These are phyloP conservation scores for Ilex asprella DNA, from an alignment of 257 asterid genomes.

Conservation along the genomic window DNA sequence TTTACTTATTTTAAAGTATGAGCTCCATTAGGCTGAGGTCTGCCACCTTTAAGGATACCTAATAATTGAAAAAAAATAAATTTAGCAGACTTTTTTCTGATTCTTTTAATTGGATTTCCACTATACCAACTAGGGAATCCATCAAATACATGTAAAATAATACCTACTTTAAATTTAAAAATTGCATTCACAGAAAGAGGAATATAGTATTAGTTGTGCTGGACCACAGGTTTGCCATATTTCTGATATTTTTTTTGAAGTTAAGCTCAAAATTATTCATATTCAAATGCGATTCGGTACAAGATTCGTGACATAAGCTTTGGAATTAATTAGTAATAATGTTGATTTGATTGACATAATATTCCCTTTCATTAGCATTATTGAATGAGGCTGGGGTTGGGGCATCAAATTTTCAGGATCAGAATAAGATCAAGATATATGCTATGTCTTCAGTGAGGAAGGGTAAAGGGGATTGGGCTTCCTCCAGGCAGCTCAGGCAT, in stretches of 20 bases:
- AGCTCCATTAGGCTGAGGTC: conserved; percentile 8
- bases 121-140: conserved; percentile 18
- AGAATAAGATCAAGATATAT: too few species aligned
- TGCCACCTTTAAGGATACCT: conserved; percentile 33
- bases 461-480: too few species aligned
- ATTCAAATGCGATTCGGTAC: not conserved
- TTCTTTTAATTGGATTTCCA: conserved; percentile 48
- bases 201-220: not conserved
- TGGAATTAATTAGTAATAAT: conserved; percentile 36
- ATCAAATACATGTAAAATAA: not conserved
- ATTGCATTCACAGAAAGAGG: not conserved
- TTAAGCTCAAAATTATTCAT: conserved; percentile 13
- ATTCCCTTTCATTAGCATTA: too few species aligned
- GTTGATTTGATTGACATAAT: conserved; percentile 20
- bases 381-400: too few species aligned
- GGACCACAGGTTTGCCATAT: not conserved
- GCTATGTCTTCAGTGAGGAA: too few species aligned
- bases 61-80: not conserved
- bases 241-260: not conserved
- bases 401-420: too few species aligned
- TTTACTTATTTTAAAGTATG: conserved; percentile 3
- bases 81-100: conserved; percentile 3
- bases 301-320: conserved; percentile 1
- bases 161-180: too few species aligned
- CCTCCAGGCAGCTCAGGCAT: too few species aligned